Conservation (phyloP, 306 rosid species). For the Calophaca sinica region DNA sequence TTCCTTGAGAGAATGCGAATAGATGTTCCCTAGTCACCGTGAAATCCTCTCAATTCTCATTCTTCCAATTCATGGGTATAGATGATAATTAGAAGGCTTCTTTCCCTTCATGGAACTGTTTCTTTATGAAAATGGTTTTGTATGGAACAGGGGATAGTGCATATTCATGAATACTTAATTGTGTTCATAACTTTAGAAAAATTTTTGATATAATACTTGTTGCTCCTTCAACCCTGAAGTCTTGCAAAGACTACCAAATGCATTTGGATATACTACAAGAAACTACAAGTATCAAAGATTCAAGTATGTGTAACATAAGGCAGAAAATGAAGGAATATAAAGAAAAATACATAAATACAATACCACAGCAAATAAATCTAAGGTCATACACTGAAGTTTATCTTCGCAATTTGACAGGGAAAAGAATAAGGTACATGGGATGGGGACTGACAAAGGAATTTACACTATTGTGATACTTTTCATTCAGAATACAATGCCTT, state of each 20-base stretch:
- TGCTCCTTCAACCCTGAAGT: conserved; percentile 7
- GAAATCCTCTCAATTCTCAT: not conserved
- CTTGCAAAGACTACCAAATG: not conserved
- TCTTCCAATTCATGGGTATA: not conserved
- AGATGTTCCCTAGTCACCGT: not conserved
- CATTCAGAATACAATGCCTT: too few relatives aligned
- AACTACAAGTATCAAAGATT: not conserved
- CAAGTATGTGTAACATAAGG: not conserved
- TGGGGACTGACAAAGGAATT: not conserved
- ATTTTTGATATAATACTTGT: not conserved
- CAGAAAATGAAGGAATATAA: not conserved
- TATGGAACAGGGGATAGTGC: not conserved
- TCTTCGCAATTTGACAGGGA: not conserved
- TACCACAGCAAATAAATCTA: not conserved
- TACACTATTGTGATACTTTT: too few relatives aligned
- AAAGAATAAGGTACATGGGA: not conserved
- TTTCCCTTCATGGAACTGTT: not conserved
- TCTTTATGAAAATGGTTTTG: conserved; percentile 1
- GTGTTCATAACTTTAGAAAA: not conserved
- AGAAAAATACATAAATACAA: not conserved
- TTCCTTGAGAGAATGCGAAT: too few relatives aligned
- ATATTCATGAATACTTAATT: not conserved
- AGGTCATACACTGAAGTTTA: not conserved
- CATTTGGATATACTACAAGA: not conserved
- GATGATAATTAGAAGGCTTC: conserved; percentile 3